Conservation (phyloP, 148 eudicot genomes). For the Silene conica region DNA sequence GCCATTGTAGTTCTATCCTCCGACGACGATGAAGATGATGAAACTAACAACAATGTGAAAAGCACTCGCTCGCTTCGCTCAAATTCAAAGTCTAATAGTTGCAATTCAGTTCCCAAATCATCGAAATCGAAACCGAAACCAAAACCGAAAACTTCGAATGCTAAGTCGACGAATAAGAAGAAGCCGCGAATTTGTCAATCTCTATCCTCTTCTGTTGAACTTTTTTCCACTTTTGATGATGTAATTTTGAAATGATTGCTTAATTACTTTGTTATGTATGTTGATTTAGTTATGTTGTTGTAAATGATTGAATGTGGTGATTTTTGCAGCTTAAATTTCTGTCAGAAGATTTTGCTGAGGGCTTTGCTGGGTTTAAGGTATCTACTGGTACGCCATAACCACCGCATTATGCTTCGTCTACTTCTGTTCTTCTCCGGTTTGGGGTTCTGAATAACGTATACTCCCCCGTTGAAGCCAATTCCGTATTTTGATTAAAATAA, state of each 20-base stretch:
- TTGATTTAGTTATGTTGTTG: background rate
- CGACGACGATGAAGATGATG: slow-evolving; percentile 25
- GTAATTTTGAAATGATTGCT: background rate
- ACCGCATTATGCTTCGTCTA: background rate
- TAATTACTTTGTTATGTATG: background rate
- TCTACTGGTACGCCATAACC: slow-evolving; percentile 68
- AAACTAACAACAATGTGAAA: background rate
- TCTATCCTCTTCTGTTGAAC: slow-evolving; percentile 19
- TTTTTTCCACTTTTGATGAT: slow-evolving; percentile 24
- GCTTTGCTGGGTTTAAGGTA: slow-evolving; percentile 67
- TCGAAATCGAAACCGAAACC: slow-evolving; percentile 15
- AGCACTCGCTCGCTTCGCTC: background rate
- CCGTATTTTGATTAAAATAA: no score
- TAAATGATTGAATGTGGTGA: background rate
- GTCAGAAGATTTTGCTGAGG: slow-evolving; percentile 65
- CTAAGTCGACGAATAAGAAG: slow-evolving; percentile 17
- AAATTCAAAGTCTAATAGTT: slow-evolving; percentile 9
- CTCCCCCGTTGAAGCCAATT: no score
- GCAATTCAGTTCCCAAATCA: slow-evolving; percentile 4
- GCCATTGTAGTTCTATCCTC: slow-evolving; percentile 22
- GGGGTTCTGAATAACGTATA: no score
- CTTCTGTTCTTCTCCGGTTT: background rate
- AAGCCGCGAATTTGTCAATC: slow-evolving; percentile 24
- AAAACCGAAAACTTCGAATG: background rate
- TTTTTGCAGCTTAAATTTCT: slow-evolving; percentile 56